phyloP scores from a whole-genome alignment of 805 yeast species.

The Candida xyloterini region DNA sequence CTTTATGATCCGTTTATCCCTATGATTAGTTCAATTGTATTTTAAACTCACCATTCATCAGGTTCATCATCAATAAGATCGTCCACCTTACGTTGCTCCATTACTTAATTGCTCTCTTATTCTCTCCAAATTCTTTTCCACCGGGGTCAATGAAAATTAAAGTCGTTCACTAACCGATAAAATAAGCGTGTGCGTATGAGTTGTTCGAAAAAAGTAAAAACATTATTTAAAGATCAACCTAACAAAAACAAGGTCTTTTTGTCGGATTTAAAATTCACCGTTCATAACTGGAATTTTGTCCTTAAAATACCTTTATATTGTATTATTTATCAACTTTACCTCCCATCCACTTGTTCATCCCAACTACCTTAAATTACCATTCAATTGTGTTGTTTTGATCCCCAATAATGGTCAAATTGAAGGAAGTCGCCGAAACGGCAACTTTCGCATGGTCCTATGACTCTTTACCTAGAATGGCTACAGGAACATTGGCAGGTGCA shows the following conservation, averaged over 20 bases:
- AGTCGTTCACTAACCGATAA: constrained; percentile 1
- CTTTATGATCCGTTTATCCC: constrained; percentile 68
- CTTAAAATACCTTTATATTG: not conserved
- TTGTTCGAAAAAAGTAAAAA: constrained; percentile 17
- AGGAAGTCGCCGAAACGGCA: constrained; percentile 81
- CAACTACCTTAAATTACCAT: not conserved
- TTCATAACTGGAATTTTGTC: constrained; percentile 1
- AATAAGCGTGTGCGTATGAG: constrained; percentile 14
- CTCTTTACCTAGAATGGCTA: constrained; percentile 69
- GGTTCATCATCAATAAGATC: constrained; percentile 53
- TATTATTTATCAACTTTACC: not conserved
- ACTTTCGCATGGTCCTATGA: constrained; percentile 96
- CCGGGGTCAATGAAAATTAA: not conserved
- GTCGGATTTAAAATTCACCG: constrained; percentile 4
- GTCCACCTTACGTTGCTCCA: constrained; percentile 7
- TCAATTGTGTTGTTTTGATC: constrained; percentile 5
- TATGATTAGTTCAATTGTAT: constrained; percentile 16
- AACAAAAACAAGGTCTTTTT: constrained; percentile 3
- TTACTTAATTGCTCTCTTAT: constrained; percentile 1
- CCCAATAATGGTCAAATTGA: constrained; percentile 67
- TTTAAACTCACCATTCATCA: constrained; percentile 57
- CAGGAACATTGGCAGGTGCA: constrained; percentile 96
- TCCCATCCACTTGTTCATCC: not conserved
- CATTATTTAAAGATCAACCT: constrained; percentile 7
- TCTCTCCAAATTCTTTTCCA: not conserved